Evolutionary conservation across 2,329 filamentous ascomycete species (phyloP).

Genomic region (Basipetospora chlamydospora): DNA sequence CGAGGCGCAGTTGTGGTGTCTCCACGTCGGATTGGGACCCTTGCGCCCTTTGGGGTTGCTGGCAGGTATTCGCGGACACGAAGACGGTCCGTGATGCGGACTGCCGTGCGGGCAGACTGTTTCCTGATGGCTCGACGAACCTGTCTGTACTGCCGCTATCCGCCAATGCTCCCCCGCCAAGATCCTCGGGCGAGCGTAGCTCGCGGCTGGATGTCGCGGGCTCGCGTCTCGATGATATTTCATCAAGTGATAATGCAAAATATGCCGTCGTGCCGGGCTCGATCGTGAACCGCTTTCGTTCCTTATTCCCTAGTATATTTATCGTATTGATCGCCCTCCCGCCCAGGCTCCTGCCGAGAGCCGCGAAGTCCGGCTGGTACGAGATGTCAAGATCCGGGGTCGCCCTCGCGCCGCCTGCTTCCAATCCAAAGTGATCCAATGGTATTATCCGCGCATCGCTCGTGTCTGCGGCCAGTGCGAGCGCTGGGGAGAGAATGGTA

Average conservation of each 20-base stretch:
- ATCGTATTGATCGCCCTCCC: constrained; percentile 42
- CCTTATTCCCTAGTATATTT: constrained; percentile 47
- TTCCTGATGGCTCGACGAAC: neutral
- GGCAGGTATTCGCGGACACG: constrained; percentile 75
- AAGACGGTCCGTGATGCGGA: constrained; percentile 38
- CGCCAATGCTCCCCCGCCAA: no score
- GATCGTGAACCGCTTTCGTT: constrained; percentile 43
- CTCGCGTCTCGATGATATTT: constrained; percentile 21
- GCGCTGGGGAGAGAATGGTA: constrained; percentile 43
- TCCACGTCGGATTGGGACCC: neutral
- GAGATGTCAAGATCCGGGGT: constrained; percentile 12
- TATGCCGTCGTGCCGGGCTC: constrained; percentile 44
- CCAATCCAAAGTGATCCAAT: constrained; percentile 9
- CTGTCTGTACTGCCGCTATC: no score
- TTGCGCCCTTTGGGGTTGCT: constrained; percentile 44
- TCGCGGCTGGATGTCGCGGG: neutral
- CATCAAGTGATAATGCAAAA: constrained; percentile 47
- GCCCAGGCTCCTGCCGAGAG: constrained; percentile 47
- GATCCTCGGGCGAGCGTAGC: no score
- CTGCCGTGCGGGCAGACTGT: neutral
- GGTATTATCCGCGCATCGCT: neutral
- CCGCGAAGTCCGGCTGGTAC: constrained; percentile 48
- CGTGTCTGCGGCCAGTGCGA: constrained; percentile 36
- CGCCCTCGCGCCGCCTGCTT: constrained; percentile 1
- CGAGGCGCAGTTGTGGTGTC: constrained; percentile 59